A percentile compares a stretch with the other conserved stretches of the same genome.
phyloP scores from a whole-genome alignment of 1,284 basidiomycete genomes.

The Ustilago loliicola region DNA sequence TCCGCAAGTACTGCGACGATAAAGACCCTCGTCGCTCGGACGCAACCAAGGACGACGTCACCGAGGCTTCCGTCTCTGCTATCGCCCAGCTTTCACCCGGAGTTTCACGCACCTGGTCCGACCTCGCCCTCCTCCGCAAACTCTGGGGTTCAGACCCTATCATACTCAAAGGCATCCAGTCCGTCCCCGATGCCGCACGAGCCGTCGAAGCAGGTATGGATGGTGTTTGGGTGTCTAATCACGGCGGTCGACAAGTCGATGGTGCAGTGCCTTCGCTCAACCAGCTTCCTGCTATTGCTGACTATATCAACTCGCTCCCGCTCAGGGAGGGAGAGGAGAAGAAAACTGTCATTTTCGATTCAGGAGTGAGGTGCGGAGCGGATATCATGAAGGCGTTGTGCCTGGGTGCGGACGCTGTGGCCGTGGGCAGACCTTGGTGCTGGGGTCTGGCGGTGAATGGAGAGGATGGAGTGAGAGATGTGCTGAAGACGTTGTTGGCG shows the following conservation, averaged over 20 bases:
- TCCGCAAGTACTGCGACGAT: slow-evolving; percentile 23
- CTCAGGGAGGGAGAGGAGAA: slow-evolving; percentile 38
- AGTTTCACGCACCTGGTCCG: slow-evolving; percentile 61
- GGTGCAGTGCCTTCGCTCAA: slow-evolving; percentile 60
- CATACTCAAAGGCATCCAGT: slow-evolving; percentile 66
- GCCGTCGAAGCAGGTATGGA: slow-evolving; percentile 64
- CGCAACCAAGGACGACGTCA: slow-evolving; percentile 57
- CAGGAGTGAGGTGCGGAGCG: slow-evolving; percentile 60
- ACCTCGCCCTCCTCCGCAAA: slow-evolving; percentile 53
- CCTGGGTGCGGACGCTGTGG: slow-evolving; percentile 65
- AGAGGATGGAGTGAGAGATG: slow-evolving; percentile 58
- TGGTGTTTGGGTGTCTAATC: slow-evolving; percentile 66
- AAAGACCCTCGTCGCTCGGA: slow-evolving; percentile 52
- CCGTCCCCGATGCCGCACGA: slow-evolving; percentile 53
- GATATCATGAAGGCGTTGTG: slow-evolving; percentile 65
- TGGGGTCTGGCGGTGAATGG: slow-evolving; percentile 64
- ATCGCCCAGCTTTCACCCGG: slow-evolving; percentile 60
- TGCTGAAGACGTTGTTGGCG: slow-evolving; percentile 59
- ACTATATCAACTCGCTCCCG: slow-evolving; percentile 40
- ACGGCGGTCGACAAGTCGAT: slow-evolving; percentile 68
- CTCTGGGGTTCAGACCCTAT: slow-evolving; percentile 63
- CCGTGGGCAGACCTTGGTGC: slow-evolving; percentile 63
- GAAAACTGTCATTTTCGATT: slow-evolving; percentile 63
- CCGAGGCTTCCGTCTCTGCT: slow-evolving; percentile 50
- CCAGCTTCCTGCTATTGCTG: slow-evolving; percentile 52